These are phyloP conservation scores for Galerina sulciceps DNA, from an alignment of 768 basidiomycete species.

Conservation along the genomic window DNA sequence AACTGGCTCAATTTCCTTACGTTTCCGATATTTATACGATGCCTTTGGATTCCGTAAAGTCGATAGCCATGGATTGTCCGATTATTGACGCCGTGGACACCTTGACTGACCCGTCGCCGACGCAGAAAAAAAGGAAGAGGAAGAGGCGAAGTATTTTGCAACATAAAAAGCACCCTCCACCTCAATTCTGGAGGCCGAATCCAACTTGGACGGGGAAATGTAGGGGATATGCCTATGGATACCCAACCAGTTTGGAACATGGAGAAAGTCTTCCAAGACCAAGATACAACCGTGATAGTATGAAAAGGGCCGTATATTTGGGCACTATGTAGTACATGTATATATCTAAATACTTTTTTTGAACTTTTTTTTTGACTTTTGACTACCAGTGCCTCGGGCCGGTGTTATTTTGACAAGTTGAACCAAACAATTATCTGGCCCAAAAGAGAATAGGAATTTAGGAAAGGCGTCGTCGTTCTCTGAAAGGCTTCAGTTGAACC, in stretches of 20 bases:
- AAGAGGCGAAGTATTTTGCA: constrained; percentile 14
- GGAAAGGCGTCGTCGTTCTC: too few relatives aligned
- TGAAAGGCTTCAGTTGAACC: too few relatives aligned
- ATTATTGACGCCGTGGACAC: constrained; percentile 22
- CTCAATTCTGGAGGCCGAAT: constrained; percentile 47
- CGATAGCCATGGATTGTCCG: constrained; percentile 20
- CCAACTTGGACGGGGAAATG: constrained; percentile 40
- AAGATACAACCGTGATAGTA: constrained; percentile 24
- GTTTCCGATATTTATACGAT: constrained; percentile 12
- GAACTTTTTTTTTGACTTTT: too few relatives aligned
- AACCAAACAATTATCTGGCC: too few relatives aligned
- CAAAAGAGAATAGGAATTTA: too few relatives aligned
- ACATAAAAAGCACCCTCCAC: constrained; percentile 30
- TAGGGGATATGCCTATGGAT: constrained; percentile 47
- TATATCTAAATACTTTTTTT: too few relatives aligned
- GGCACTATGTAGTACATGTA: neutral
- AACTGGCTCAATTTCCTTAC: constrained; percentile 39
- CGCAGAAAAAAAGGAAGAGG: constrained; percentile 18
- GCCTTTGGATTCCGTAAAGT: neutral
- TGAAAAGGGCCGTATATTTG: constrained; percentile 17
- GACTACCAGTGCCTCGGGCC: too few relatives aligned
- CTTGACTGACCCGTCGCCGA: neutral
- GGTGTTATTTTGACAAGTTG: too few relatives aligned
- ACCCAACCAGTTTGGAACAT: constrained; percentile 30
- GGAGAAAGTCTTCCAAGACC: neutral